These are phyloP conservation scores for Tetracladium marchalianum DNA, from an alignment of 495 filamentous ascomycete genomes.

Conservation along the genomic window DNA sequence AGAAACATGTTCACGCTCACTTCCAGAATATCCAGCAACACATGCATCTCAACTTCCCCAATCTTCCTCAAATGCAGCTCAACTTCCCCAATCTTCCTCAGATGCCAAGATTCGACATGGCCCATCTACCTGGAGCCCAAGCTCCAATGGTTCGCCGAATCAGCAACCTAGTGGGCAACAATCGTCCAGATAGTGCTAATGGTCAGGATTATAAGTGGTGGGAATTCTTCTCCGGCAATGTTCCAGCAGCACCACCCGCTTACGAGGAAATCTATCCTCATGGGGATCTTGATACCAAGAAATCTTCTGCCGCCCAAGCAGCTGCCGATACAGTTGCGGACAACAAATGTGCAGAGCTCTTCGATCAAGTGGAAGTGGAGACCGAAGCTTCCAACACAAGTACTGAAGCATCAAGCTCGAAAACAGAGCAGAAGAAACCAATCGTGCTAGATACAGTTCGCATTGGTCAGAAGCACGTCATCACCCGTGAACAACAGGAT, in stretches of 20 bases:
- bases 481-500: conserved; percentile 66
- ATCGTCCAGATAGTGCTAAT: conserved; percentile 27
- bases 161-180: conserved; percentile 52
- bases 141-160: conserved; percentile 61
- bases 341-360: conserved; percentile 51
- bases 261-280: conserved; percentile 74
- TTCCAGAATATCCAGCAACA: conserved; percentile 73
- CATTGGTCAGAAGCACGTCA: conserved; percentile 39
- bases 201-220: conserved; percentile 54
- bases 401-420: conserved; percentile 16
- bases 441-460: conserved; percentile 34
- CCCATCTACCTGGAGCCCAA: conserved; percentile 61
- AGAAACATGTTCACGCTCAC: conserved; percentile 66
- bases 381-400: conserved; percentile 9
- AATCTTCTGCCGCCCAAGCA: conserved; percentile 47
- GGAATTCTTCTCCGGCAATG: conserved; percentile 42
- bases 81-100: conserved; percentile 58
- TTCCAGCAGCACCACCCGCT: conserved; percentile 51
- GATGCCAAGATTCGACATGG: conserved; percentile 33
- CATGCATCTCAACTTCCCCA: conserved; percentile 57
- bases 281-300: conserved; percentile 47
- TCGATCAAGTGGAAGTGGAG: conserved; percentile 31
- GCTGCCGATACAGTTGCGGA: conserved; percentile 57
- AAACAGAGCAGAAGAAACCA: conserved; percentile 10
- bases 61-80: conserved; percentile 46